A percentile compares a stretch with the other conserved stretches of the same genome.
These are phyloP conservation scores for Trichoderma virens DNA, from an alignment of 495 filamentous ascomycete genomes.

Conservation along the genomic window DNA sequence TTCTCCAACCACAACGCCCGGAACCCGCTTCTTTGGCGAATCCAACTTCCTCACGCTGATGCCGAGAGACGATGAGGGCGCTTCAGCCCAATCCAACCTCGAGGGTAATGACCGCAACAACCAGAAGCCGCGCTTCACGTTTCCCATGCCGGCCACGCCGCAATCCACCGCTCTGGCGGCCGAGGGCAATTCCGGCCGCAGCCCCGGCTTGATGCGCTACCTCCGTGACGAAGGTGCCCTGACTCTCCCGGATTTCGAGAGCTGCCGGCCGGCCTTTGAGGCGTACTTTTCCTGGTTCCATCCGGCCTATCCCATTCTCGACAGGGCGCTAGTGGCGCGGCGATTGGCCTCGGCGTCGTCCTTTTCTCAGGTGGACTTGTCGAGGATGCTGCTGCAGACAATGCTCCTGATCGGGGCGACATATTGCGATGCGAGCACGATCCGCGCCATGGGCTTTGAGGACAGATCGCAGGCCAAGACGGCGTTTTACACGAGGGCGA, in stretches of 20 bases:
- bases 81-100: background rate
- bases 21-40: constrained; percentile 10
- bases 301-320: constrained; percentile 63
- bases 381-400: constrained; percentile 41
- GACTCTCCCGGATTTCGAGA: constrained; percentile 45
- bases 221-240: constrained; percentile 53
- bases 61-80: background rate
- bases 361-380: constrained; percentile 45
- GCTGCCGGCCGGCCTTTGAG: constrained; percentile 56
- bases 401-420: constrained; percentile 11
- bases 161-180: background rate
- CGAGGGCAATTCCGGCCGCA: background rate
- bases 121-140: background rate
- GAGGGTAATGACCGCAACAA: background rate
- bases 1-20: background rate
- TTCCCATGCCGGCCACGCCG: constrained; percentile 7
- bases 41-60: constrained; percentile 11
- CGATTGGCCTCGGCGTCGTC: constrained; percentile 46
- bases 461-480: constrained; percentile 10
- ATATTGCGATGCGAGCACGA: background rate
- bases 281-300: constrained; percentile 63
- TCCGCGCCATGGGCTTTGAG: constrained; percentile 10
- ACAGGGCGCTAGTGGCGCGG: constrained; percentile 56
- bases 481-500: constrained; percentile 2
- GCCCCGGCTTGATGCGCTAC: constrained; percentile 9